These are phyloP conservation scores for Tetrahymena malaccensis DNA, from an alignment of 73 alveolate genomes.

Conservation along the genomic window DNA sequence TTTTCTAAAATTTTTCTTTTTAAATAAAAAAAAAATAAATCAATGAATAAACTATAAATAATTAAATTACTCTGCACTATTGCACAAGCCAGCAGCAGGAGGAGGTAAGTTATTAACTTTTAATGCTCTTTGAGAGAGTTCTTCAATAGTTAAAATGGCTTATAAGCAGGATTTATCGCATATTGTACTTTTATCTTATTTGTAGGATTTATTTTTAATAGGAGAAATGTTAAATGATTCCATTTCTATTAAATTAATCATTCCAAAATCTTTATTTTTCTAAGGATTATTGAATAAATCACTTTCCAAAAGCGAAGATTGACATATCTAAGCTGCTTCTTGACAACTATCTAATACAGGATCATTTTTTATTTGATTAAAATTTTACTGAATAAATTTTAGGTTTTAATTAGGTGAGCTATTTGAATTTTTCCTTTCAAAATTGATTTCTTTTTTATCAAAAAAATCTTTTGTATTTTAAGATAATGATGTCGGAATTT, in stretches of 20 bases:
- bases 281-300: neutral
- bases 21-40: neutral
- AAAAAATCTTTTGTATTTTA: neutral
- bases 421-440: neutral
- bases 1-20: neutral
- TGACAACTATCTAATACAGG: neutral
- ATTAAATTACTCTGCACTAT: neutral
- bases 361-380: neutral
- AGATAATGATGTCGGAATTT: neutral
- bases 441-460: neutral
- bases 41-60: neutral
- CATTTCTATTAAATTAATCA: neutral
- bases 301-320: neutral
- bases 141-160: neutral
- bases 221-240: neutral
- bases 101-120: neutral
- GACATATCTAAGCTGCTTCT: neutral
- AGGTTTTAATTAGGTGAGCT: neutral
- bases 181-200: neutral
- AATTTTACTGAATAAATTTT: neutral
- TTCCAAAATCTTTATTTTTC: neutral
- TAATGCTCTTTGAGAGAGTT: neutral
- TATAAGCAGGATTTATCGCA: neutral
- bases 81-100: neutral
- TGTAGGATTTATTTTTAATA: neutral